These are phyloP conservation scores for Populus davidiana DNA, from an alignment of 345 rosid genomes.

Conservation along the genomic window DNA sequence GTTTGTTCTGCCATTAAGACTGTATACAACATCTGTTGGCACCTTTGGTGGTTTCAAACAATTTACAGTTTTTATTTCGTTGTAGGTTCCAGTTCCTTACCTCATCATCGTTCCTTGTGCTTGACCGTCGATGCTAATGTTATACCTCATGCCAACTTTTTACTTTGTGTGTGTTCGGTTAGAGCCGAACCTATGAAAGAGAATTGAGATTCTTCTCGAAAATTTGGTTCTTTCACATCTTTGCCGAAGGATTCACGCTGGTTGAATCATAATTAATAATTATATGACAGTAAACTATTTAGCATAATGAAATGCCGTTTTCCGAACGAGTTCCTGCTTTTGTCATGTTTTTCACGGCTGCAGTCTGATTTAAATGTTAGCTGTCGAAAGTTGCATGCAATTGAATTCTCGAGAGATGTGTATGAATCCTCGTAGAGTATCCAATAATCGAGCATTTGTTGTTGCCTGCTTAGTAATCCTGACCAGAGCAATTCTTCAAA, in stretches of 20 bases:
- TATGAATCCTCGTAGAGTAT: not conserved
- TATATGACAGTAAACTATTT: not conserved
- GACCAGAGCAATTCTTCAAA: not conserved
- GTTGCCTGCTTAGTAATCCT: not conserved
- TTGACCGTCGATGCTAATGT: not conserved
- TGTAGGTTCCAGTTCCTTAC: not conserved
- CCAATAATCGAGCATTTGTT: not conserved
- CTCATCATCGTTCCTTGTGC: not conserved
- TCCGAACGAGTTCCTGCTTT: not conserved
- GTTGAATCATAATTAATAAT: too few relatives aligned
- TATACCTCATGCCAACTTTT: not conserved
- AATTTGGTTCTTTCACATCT: not conserved
- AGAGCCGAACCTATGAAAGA: too few relatives aligned
- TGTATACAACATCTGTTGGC: not conserved
- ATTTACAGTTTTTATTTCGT: slow-evolving; percentile 1
- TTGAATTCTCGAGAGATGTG: not conserved
- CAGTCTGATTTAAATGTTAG: too few relatives aligned
- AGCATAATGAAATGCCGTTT: not conserved
- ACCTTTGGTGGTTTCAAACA: slow-evolving; percentile 13
- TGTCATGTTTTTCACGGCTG: not conserved
- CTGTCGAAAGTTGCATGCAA: not conserved
- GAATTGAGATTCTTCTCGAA: not conserved
- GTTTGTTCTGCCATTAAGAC: not conserved
- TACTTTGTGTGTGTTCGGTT: too few relatives aligned
- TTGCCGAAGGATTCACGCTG: too few relatives aligned